phyloP scores from a whole-genome alignment of 768 basidiomycete genomes.

The Gymnopilus junonius region DNA sequence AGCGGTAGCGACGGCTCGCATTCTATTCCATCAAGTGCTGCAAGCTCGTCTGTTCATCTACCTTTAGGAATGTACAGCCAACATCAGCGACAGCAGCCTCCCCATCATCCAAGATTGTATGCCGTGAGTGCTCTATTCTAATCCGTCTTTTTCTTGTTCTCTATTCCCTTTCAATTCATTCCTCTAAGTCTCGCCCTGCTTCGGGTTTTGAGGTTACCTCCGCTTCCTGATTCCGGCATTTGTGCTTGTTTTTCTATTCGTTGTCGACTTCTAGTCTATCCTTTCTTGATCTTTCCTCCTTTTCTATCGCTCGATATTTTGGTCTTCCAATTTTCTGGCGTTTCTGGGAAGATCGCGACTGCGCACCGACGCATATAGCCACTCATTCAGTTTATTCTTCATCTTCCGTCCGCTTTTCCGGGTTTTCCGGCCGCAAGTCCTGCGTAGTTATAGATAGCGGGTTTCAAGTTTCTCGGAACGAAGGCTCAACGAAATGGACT shows the following conservation, averaged over 20 bases:
- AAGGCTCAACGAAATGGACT: not conserved
- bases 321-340: not conserved
- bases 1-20: slow-evolving; percentile 47
- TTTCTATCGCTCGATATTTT: not conserved
- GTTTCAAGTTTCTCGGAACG: not conserved
- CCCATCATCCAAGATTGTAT: slow-evolving; percentile 5
- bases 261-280: slow-evolving; percentile 11
- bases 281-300: slow-evolving; percentile 2
- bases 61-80: slow-evolving; percentile 5
- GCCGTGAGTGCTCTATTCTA: slow-evolving; percentile 16
- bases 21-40: slow-evolving; percentile 39
- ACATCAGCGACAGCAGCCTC: not conserved
- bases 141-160: not conserved
- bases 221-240: slow-evolving; percentile 6
- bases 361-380: slow-evolving; percentile 7
- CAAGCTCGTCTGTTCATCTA: slow-evolving; percentile 12
- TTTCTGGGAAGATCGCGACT: not conserved
- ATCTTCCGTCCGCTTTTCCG: not conserved
- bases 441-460: not conserved
- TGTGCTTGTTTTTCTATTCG: not conserved
- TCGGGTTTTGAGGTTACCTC: slow-evolving; percentile 4
- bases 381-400: not conserved
- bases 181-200: slow-evolving; percentile 5
- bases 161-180: slow-evolving; percentile 1
- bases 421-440: not conserved